Evolutionary conservation across 148 eudicot species (phyloP).

Genomic region (Rhododendron simsii): DNA sequence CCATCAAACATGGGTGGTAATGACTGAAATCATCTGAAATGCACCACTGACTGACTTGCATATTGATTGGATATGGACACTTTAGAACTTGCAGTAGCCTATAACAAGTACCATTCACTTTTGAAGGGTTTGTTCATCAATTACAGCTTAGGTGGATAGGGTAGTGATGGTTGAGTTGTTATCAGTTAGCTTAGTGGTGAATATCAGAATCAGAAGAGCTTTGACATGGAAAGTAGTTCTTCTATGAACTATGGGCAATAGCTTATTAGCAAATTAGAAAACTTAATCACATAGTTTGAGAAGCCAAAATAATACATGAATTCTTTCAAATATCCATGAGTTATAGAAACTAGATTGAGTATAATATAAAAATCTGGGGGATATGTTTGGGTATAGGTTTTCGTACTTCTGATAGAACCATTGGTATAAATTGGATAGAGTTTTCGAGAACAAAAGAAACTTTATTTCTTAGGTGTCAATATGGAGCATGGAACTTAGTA

Average conservation of each 20-base stretch:
- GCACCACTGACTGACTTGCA: neutral
- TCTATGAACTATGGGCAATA: neutral
- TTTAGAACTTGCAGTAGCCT: neutral
- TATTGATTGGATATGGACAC: neutral
- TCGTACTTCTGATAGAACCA: neutral
- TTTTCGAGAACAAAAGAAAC: neutral
- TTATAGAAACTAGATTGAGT: neutral
- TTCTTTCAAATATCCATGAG: neutral
- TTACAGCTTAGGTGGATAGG: neutral
- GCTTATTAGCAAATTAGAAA: neutral
- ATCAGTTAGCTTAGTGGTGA: neutral
- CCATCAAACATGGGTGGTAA: neutral
- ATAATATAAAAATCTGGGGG: neutral
- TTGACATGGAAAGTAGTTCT: neutral
- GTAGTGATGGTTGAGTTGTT: neutral
- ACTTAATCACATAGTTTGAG: neutral
- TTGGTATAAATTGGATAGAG: neutral
- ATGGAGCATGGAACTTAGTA: neutral
- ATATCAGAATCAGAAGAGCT: neutral
- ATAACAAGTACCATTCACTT: neutral
- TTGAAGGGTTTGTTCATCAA: constrained; percentile 6
- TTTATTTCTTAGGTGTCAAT: neutral
- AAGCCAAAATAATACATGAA: neutral
- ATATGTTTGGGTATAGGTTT: neutral
- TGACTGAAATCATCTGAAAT: neutral